Evolutionary conservation across 2,329 filamentous ascomycete species (phyloP), one percentile per base, ranked within the genome.

Genomic region (Pseudogymnoascus verrucosus): DNA sequence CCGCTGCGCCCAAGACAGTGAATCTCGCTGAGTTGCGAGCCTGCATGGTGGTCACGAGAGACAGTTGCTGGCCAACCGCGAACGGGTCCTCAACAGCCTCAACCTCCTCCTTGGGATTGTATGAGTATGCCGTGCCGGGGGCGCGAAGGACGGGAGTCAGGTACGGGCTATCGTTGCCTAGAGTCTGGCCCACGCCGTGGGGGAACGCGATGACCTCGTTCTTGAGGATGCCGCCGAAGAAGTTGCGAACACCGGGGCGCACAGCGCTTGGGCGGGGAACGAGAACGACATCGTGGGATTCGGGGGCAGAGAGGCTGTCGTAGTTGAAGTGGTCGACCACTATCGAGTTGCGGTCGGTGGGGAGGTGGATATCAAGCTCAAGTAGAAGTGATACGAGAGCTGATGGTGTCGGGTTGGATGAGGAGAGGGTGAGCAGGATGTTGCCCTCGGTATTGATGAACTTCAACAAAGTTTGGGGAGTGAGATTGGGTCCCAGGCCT

Each of bases 321-420:
- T 95, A 95, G 79, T 91, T 89, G 85, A 98, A 97, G 80, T 99
- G 95, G 77, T 98, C 95, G 66, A 98, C 88, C 5, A 96, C 89
- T 64, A 93, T 80, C 64, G 90, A 87, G 63, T 89, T 91, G 72
- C 93, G 90, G 77, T 96, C 93, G 37, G 85, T 78, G 40, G 95
- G 91, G n/a, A 97, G 84, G 69, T 87, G 82, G 72, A 99, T 89
- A 74, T 97, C 93, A 75, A 97, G 82, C 77, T 98, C 92, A 71
- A 90, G 80, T 61, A 98, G 89, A 64, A 96, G 82, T 44, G 89
- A 89, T 68, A 87, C 86, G 70, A 97, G 78, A 59, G 90, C 86
- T 63, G 84, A 86, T 12, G 93, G 87, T 2, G 89, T 87, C 14
- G 88, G 77, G 60, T 84, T 79, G 64, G 84, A 83, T 68, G 90